phyloP scores from a whole-genome alignment of 2,329 filamentous ascomycete species.

The Emydomyces testavorans region DNA sequence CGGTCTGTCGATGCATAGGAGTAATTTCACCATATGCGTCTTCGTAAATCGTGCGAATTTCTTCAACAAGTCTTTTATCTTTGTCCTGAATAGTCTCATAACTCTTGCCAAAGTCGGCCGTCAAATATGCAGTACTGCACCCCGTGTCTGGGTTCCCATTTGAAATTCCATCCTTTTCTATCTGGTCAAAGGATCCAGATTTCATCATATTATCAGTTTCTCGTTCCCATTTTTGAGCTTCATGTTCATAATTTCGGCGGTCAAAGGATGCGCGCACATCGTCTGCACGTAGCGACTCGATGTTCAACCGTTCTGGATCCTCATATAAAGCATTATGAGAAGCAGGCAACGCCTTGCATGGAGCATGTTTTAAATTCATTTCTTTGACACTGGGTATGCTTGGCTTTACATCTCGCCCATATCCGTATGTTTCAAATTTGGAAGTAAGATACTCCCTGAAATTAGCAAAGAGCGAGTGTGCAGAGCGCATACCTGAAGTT shows the following conservation, averaged over 20 bases:
- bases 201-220: background rate
- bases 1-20: conserved; percentile 2
- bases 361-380: background rate
- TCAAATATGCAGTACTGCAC: background rate
- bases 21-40: conserved; percentile 18
- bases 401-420: background rate
- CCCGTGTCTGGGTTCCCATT: background rate
- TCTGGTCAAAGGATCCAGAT: background rate
- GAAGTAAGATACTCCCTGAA: conserved; percentile 8
- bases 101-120: background rate
- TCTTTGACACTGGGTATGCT: background rate
- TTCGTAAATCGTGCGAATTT: conserved; percentile 21
- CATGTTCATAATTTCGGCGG: conserved; percentile 13
- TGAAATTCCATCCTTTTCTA: background rate
- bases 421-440: conserved; percentile 2
- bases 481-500: background rate
- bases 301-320: conserved; percentile 22
- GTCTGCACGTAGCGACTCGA: conserved; percentile 27
- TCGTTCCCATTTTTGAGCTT: conserved; percentile 1
- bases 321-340: conserved; percentile 2
- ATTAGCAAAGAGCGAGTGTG: background rate
- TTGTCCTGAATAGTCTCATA: background rate
- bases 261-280: conserved; percentile 28
- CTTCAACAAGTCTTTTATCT: conserved; percentile 10
- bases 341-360: background rate